phyloP scores from a whole-genome alignment of 176 grass and related monocot species.

The Rhynchospora pubera region DNA sequence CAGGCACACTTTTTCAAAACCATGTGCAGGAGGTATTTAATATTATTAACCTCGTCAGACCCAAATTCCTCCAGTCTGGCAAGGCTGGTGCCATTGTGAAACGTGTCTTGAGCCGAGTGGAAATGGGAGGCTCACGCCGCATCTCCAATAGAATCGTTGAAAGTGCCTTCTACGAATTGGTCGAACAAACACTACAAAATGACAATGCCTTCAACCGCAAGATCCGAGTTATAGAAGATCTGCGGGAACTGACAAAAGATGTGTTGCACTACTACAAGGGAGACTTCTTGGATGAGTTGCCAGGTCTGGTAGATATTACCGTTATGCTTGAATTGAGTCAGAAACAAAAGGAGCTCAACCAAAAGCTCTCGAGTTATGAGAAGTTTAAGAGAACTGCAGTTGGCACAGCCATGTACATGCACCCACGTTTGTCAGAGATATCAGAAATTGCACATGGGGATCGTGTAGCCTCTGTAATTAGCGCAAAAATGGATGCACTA shows the following conservation, averaged over 20 bases:
- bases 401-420: conserved; percentile 61
- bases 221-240: conserved; percentile 73
- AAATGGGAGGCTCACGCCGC: conserved; percentile 43
- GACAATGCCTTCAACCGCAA: conserved; percentile 71
- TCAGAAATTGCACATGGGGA: conserved; percentile 58
- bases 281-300: conserved; percentile 87
- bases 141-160: conserved; percentile 36
- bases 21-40: conserved; percentile 80
- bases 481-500: conserved; percentile 44
- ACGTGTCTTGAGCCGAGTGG: conserved; percentile 68
- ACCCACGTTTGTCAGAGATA: conserved; percentile 60
- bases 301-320: conserved; percentile 75
- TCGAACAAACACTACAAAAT: conserved; percentile 62
- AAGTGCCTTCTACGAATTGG: conserved; percentile 44
- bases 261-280: conserved; percentile 98
- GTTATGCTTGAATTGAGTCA: conserved; percentile 60
- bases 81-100: conserved; percentile 49
- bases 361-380: conserved; percentile 47
- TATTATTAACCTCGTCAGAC: conserved; percentile 87
- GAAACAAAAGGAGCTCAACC: conserved; percentile 50
- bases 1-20: conserved; percentile 95
- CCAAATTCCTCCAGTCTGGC: conserved; percentile 79
- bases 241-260: conserved; percentile 77
- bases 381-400: conserved; percentile 70
- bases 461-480: conserved; percentile 34